Evolutionary conservation across 2,329 filamentous ascomycete genomes (phyloP).

Genomic region (Fusarium burgessii): DNA sequence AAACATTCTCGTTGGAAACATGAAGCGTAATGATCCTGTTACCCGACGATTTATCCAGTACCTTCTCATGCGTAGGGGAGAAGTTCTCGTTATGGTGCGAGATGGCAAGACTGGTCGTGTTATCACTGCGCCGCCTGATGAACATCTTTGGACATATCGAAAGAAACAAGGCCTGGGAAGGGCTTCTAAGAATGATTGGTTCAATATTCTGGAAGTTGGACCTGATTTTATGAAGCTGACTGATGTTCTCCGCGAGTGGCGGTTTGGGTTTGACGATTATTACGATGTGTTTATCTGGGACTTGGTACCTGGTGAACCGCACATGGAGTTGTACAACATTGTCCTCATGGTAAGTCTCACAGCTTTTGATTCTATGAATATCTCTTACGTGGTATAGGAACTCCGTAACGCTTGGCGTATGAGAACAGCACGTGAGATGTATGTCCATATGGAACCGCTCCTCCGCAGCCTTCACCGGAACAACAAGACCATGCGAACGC

Average conservation of each 20-base stretch:
- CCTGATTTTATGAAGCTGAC: conserved; percentile 43
- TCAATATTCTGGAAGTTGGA: conserved; percentile 39
- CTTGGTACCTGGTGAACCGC: conserved; percentile 38
- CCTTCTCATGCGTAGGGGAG: conserved; percentile 43
- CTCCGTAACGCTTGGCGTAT: conserved; percentile 47
- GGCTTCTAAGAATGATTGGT: conserved; percentile 47
- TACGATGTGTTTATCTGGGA: conserved; percentile 49
- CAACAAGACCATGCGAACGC: conserved; percentile 40
- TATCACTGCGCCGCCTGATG: conserved; percentile 43
- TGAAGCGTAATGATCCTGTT: conserved; percentile 47
- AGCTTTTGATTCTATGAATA: no score
- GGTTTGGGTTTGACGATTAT: conserved; percentile 46
- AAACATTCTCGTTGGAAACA: conserved; percentile 46
- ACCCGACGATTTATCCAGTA: conserved; percentile 48
- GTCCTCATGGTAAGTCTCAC: conserved; percentile 26
- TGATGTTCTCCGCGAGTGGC: conserved; percentile 43
- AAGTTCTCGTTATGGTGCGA: conserved; percentile 45
- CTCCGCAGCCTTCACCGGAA: conserved; percentile 41
- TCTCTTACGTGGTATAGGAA: conserved; percentile 30
- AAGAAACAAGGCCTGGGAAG: conserved; percentile 43
- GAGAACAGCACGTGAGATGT: conserved; percentile 37
- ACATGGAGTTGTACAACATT: conserved; percentile 35
- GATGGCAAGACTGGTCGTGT: conserved; percentile 49
- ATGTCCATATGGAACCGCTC: conserved; percentile 40
- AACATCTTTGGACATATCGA: conserved; percentile 46